Conservation (phyloP, 768 basidiomycete genomes). For the Solioccasus polychromus region DNA sequence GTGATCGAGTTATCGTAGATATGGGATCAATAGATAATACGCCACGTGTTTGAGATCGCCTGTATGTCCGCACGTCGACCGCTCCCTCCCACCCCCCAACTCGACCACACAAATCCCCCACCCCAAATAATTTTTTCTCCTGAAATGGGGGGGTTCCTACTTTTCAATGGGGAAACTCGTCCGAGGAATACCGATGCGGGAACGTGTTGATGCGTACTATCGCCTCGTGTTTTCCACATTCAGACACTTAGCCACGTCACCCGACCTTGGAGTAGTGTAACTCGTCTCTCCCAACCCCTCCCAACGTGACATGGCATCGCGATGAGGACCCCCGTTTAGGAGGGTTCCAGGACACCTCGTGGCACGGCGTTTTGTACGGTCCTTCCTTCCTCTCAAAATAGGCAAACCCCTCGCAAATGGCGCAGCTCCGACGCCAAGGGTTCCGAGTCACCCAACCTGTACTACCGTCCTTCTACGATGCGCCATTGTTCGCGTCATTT, state of each 20-base stretch:
- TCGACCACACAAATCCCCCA: background rate
- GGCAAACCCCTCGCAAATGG: background rate
- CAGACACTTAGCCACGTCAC: slow-evolving; percentile 6
- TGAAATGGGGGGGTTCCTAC: too few relatives aligned
- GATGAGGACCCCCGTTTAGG: too few relatives aligned
- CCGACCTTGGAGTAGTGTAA: background rate
- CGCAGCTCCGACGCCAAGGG: too few relatives aligned
- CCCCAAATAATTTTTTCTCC: too few relatives aligned
- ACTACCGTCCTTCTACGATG: too few relatives aligned
- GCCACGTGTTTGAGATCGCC: slow-evolving; percentile 14
- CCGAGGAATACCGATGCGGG: slow-evolving; percentile 10
- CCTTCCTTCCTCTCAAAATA: too few relatives aligned
- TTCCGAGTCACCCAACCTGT: too few relatives aligned
- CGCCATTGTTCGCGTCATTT: too few relatives aligned
- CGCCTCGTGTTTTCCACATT: slow-evolving; percentile 15
- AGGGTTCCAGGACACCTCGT: background rate
- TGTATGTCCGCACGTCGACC: background rate
- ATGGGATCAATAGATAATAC: background rate
- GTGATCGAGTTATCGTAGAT: slow-evolving; percentile 4
- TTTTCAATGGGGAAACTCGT: background rate
- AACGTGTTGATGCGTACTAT: slow-evolving; percentile 13
- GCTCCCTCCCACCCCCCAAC: background rate
- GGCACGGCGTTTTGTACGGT: background rate
- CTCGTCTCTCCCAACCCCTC: too few relatives aligned
- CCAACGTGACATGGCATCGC: background rate